phyloP scores from a whole-genome alignment of 805 yeast genomes.

The Ogataea neopini region DNA sequence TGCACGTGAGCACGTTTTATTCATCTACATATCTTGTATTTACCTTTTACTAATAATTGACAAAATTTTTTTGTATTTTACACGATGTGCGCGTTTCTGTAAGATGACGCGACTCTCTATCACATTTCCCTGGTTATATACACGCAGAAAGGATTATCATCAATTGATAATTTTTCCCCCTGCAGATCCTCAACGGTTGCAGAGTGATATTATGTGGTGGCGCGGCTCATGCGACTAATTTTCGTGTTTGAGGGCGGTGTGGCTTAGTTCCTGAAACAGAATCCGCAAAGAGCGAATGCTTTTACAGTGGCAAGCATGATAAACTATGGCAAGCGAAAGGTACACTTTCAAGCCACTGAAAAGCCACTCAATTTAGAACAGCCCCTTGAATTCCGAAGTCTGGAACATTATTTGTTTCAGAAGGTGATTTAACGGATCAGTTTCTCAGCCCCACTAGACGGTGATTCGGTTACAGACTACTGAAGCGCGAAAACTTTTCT shows the following conservation, averaged over 20 bases:
- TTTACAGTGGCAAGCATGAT: too few relatives aligned
- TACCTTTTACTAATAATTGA: not conserved
- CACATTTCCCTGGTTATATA: not conserved
- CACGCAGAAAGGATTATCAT: too few relatives aligned
- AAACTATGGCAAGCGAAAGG: too few relatives aligned
- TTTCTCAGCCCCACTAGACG: not conserved
- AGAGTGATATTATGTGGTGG: not conserved
- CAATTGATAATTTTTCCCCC: not conserved
- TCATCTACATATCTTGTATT: not conserved
- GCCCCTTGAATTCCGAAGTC: too few relatives aligned
- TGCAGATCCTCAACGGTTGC: slow-evolving; percentile 1
- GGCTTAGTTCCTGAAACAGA: not conserved
- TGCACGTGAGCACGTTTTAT: not conserved
- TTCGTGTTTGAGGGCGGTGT: not conserved
- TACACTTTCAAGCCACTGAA: too few relatives aligned
- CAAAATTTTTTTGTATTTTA: not conserved
- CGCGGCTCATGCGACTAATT: not conserved
- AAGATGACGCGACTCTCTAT: not conserved
- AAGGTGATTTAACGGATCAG: not conserved
- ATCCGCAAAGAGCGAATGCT: not conserved
- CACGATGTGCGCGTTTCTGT: not conserved
- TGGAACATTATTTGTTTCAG: not conserved
- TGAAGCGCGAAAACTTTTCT: not conserved
- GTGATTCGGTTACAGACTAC: not conserved
- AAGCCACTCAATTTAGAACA: too few relatives aligned